Conservation (phyloP, 768 basidiomycete species). For the Gymnopilus junonius region DNA sequence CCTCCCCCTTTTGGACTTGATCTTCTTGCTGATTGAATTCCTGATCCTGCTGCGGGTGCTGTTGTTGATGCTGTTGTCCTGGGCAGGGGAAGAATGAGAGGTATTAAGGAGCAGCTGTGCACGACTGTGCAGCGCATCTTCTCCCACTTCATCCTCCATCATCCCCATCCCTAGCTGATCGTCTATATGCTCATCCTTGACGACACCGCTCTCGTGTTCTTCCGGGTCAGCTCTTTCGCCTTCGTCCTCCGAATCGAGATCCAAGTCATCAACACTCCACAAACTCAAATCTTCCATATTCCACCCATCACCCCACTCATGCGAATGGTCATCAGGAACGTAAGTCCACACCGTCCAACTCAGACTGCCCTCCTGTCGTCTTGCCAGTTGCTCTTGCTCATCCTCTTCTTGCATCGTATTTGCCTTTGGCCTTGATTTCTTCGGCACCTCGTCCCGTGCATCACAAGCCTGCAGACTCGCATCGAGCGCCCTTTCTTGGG, state of each 20-base stretch:
- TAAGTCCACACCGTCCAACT: constrained; percentile 92
- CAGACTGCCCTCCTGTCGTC: constrained; percentile 36
- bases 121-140: constrained; percentile 36
- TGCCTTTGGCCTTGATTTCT: background rate
- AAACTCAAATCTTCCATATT: constrained; percentile 94
- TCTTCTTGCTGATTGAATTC: too few species aligned
- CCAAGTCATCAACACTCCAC: constrained; percentile 80
- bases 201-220: background rate
- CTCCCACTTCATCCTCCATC: constrained; percentile 6
- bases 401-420: background rate
- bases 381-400: background rate
- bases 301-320: constrained; percentile 96
- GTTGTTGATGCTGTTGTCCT: constrained; percentile 19
- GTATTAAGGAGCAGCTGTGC: constrained; percentile 38
- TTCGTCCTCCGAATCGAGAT: constrained; percentile 15
- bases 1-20: background rate
- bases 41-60: background rate
- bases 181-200: background rate
- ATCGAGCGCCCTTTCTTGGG: constrained; percentile 86
- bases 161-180: background rate
- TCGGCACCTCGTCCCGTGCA: constrained; percentile 31
- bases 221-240: constrained; percentile 20
- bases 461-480: constrained; percentile 82
- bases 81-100: background rate
- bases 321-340: constrained; percentile 72